Conservation (phyloP, 768 basidiomycete species). For the Lactarius sanguifluus region DNA sequence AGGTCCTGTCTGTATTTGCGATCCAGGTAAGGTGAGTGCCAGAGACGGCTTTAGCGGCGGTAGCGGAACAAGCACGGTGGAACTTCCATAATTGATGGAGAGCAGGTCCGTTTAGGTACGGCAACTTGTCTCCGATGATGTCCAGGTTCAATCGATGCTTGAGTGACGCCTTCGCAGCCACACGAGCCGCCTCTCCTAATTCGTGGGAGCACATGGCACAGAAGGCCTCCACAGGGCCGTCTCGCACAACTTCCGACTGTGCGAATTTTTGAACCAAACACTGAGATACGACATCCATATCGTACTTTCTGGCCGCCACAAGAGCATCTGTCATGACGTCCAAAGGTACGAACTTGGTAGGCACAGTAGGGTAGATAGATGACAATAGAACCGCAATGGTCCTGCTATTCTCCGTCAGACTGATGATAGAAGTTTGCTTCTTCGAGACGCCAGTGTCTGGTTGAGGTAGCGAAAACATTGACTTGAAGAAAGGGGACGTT, state of each 20-base stretch:
- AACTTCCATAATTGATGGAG: conserved; percentile 7
- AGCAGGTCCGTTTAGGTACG: conserved; percentile 9
- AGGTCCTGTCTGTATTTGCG: neutral
- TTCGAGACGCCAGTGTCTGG: too few species aligned
- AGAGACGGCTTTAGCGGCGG: neutral
- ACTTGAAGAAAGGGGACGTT: conserved; percentile 16
- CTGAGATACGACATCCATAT: neutral
- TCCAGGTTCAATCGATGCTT: conserved; percentile 10
- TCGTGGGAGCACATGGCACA: neutral
- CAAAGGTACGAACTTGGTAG: neutral
- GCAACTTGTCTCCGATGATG: neutral
- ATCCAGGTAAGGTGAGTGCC: neutral
- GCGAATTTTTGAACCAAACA: neutral
- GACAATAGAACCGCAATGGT: neutral
- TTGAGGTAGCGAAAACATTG: conserved; percentile 2
- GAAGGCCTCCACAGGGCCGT: conserved; percentile 1
- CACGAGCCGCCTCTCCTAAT: neutral
- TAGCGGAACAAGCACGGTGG: conserved; percentile 15
- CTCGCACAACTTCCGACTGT: neutral
- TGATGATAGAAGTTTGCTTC: neutral
- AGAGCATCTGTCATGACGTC: neutral
- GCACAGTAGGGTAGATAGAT: neutral
- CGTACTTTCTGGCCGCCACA: neutral
- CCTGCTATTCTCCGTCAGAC: neutral
- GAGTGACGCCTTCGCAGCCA: conserved; percentile 16